Conservation (phyloP, 495 filamentous ascomycete species). For the Lepraria neglecta region DNA sequence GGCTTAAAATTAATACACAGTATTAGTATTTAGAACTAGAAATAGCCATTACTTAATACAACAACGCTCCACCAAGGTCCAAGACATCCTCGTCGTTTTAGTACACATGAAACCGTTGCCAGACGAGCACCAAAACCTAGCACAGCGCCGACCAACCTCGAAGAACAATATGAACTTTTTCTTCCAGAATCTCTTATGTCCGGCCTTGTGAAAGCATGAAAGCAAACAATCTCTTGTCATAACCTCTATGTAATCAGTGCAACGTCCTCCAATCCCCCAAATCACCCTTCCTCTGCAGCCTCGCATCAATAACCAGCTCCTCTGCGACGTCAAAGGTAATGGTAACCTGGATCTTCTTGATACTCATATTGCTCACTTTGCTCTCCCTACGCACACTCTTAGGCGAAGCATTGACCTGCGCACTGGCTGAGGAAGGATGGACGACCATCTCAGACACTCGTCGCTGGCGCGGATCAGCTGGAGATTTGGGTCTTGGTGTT, state of each 20-base stretch:
- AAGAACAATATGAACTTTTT: neutral
- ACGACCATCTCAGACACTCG: neutral
- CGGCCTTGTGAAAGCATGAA: neutral
- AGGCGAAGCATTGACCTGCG: neutral
- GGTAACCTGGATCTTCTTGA: constrained; percentile 23
- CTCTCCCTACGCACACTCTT: neutral
- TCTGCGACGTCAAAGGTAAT: constrained; percentile 25
- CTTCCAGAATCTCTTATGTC: neutral
- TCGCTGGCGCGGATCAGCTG: neutral
- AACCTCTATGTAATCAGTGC: neutral
- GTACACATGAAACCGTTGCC: neutral
- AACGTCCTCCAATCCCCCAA: constrained; percentile 5
- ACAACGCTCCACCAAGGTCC: neutral
- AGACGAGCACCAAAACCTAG: neutral
- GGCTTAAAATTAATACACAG: too few species aligned
- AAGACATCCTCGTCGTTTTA: neutral
- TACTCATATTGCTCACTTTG: constrained; percentile 12
- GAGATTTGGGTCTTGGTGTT: neutral
- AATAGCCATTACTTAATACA: too few species aligned
- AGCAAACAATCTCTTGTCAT: neutral
- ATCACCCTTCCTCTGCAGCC: constrained; percentile 7
- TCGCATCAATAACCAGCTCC: constrained; percentile 22
- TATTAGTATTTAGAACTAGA: too few species aligned
- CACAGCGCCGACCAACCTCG: neutral
- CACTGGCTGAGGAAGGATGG: neutral